Evolutionary conservation across 345 rosid species (phyloP), one percentile per base, ranked within the genome.

Genomic region (Bretschneidera sinensis): DNA sequence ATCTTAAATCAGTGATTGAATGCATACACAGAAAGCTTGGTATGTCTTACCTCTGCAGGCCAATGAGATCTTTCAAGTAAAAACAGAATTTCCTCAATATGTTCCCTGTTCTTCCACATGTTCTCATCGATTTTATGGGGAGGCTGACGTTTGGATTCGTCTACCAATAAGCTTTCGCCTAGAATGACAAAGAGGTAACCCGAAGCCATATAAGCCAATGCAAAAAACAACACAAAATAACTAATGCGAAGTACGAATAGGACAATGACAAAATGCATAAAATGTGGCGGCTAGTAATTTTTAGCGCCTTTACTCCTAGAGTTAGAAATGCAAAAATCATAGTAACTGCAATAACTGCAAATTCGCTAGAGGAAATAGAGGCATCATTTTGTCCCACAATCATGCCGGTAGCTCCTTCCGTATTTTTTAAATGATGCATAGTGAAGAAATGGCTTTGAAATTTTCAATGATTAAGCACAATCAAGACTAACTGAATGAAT

Each of bases 101-200:
- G 89, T 69, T 87, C 97, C 48, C 97, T 78, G 71, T 92, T 89
- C 82, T 83, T 92, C 97, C 98, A 92, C 89, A 92, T 80, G 78
- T 92, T 92, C 79, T 89, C 97, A 62, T 92, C 98, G 20, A 92
- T 84, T 75, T 92, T 92, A 73, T 87, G 97, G 10, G 96, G 82
- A 52, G 96, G 83, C 71, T 73, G 78, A 45, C 65, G 63, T 31
- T 77, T 81, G 10, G 90, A 83, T 79, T 89, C 89, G 50, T 76
- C 75, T 19, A 87, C 55, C 71, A 92, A 58, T 28, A 61, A 60
- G 51, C 55, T 75, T 70, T 83, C 97, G 39, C 65, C 98, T 92
- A 70, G 9, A 57, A 48, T 20, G 16, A 16, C 45, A 5, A 39
- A 5, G 45, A 39, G 45, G 15, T 11, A 11, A 39, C 16, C 45